These are phyloP conservation scores for Phaeodactylum tricornutum DNA, from an alignment of 108 stramenopile genomes.

Conservation along the genomic window DNA sequence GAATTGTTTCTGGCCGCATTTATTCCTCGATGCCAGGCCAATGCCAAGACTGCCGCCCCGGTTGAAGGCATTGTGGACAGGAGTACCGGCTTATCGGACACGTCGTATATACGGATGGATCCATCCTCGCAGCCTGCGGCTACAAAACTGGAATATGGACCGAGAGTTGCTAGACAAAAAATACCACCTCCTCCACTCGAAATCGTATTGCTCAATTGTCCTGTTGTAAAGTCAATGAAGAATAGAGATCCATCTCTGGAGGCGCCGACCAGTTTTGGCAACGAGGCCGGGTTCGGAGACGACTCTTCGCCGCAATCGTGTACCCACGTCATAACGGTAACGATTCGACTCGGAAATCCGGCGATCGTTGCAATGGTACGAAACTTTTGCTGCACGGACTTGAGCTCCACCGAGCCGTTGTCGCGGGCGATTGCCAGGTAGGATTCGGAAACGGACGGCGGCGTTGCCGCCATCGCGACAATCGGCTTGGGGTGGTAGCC, in stretches of 20 bases:
- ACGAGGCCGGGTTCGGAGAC: not conserved
- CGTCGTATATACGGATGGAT: constrained; percentile 70
- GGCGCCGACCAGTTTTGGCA: constrained; percentile 45
- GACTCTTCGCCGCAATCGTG: not conserved
- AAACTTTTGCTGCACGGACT: constrained; percentile 44
- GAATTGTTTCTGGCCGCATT: constrained; percentile 9
- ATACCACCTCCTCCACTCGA: constrained; percentile 73
- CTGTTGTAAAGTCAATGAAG: constrained; percentile 48
- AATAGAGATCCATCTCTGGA: constrained; percentile 74
- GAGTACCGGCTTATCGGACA: constrained; percentile 8
- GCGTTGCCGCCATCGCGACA: constrained; percentile 38
- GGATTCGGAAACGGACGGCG: constrained; percentile 5
- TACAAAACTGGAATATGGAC: constrained; percentile 12
- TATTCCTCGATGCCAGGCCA: constrained; percentile 61
- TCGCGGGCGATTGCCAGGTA: constrained; percentile 41
- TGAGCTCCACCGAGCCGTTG: constrained; percentile 58
- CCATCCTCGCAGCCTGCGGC: constrained; percentile 61
- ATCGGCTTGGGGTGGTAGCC: constrained; percentile 43
- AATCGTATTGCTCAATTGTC: constrained; percentile 34
- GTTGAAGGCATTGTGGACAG: constrained; percentile 62
- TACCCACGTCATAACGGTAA: constrained; percentile 43
- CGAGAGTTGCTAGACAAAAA: constrained; percentile 44
- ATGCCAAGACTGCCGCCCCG: constrained; percentile 67
- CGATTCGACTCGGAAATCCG: constrained; percentile 22
- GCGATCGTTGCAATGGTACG: constrained; percentile 33